These are phyloP conservation scores for Baorangia bicolor DNA, from an alignment of 768 basidiomycete species.

Conservation along the genomic window DNA sequence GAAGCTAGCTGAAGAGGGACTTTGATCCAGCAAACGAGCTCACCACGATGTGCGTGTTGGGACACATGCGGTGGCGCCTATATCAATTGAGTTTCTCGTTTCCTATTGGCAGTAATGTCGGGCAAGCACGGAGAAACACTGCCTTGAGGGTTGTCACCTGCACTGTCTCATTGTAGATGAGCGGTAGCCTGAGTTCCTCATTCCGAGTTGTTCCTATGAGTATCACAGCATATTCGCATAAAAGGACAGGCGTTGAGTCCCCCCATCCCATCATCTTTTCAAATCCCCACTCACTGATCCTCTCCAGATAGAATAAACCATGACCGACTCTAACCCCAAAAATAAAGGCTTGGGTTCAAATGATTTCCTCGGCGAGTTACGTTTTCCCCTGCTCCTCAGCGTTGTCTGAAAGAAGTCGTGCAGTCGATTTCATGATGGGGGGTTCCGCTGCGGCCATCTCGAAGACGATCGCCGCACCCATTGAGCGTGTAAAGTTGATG, in stretches of 20 bases:
- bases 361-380: constrained; percentile 19
- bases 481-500: constrained; percentile 40
- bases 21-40: background rate
- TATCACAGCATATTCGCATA: background rate
- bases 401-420: background rate
- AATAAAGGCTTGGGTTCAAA: constrained; percentile 1
- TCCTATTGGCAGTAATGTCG: background rate
- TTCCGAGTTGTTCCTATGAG: constrained; percentile 17
- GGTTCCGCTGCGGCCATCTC: constrained; percentile 37
- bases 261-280: background rate
- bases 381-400: background rate
- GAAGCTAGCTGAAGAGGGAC: no score
- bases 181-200: no score
- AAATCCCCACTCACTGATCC: constrained; percentile 22
- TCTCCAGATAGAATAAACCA: background rate
- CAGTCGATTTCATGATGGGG: constrained; percentile 40
- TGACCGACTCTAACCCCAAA: constrained; percentile 9
- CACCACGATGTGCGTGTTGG: background rate
- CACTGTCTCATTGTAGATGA: background rate
- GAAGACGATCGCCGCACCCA: constrained; percentile 41
- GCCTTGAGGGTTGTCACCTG: background rate
- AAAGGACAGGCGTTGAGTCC: background rate
- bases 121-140: constrained; percentile 3
- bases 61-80: background rate
- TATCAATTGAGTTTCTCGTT: background rate